Conservation (phyloP, 805 yeast species). For the Yarrowia sp. region DNA sequence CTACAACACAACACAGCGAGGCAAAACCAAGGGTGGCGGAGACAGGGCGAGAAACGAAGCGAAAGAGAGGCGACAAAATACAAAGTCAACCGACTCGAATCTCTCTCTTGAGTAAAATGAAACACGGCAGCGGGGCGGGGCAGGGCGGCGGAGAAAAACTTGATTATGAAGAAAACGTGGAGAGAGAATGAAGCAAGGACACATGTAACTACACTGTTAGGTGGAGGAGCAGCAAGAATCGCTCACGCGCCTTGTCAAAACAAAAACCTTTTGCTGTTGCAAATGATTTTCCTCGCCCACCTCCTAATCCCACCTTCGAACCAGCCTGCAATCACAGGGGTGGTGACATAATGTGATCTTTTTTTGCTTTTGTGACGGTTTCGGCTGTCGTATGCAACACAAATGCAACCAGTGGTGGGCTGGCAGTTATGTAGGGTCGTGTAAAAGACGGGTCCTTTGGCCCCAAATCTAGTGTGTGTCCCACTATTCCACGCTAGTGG, state of each 20-base stretch:
- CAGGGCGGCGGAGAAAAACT: too few relatives aligned
- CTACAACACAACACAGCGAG: constrained; percentile 2
- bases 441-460: constrained; percentile 12
- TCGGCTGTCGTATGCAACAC: constrained; percentile 32
- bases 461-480: not conserved
- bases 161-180: not conserved
- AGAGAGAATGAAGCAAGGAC: not conserved
- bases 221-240: constrained; percentile 1
- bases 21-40: constrained; percentile 23
- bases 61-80: not conserved
- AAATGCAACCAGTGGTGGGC: constrained; percentile 32
- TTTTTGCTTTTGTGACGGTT: constrained; percentile 31
- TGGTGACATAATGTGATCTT: constrained; percentile 4
- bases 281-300: not conserved
- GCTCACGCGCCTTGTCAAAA: not conserved
- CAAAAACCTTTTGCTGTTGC: not conserved
- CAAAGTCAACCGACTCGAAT: not conserved
- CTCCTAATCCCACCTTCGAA: not conserved
- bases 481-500: not conserved
- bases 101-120: not conserved
- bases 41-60: constrained; percentile 21
- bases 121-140: constrained; percentile 6
- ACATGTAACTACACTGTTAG: not conserved
- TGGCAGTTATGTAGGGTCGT: constrained; percentile 26
- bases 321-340: constrained; percentile 17